Evolutionary conservation across 257 asterid genomes (phyloP).

Genomic region (Solanum etuberosum): DNA sequence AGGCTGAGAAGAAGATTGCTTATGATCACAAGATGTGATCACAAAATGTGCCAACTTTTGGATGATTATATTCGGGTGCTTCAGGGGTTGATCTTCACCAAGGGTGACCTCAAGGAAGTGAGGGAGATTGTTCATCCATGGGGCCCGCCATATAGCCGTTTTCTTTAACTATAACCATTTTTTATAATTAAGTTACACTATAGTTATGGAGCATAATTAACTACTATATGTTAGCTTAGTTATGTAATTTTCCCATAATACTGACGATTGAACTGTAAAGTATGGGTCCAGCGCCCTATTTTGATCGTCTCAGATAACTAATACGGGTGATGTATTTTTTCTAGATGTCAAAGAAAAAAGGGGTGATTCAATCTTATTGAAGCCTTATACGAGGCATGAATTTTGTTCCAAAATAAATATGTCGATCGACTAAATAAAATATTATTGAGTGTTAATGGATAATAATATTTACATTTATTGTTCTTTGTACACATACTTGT

Average conservation of each 20-base stretch:
- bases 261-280: background rate
- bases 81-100: slow-evolving; percentile 70
- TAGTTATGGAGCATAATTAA: no score
- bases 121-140: slow-evolving; percentile 24
- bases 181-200: no score
- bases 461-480: no score
- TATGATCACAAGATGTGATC: slow-evolving; percentile 70
- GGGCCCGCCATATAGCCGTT: no score
- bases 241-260: background rate
- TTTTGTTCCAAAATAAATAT: background rate
- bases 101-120: slow-evolving; percentile 94
- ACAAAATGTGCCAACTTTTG: slow-evolving; percentile 61
- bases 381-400: no score
- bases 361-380: no score
- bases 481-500: background rate
- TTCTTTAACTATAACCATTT: no score
- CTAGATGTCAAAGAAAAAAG: no score
- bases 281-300: no score
- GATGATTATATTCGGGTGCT: slow-evolving; percentile 72
- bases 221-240: no score
- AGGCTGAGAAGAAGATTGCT: slow-evolving; percentile 75
- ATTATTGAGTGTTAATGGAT: background rate
- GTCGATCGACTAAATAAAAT: background rate
- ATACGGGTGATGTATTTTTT: no score
- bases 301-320: no score